phyloP scores from a whole-genome alignment of 148 eudicot species.

The Amaranthus hypochondriacus region DNA sequence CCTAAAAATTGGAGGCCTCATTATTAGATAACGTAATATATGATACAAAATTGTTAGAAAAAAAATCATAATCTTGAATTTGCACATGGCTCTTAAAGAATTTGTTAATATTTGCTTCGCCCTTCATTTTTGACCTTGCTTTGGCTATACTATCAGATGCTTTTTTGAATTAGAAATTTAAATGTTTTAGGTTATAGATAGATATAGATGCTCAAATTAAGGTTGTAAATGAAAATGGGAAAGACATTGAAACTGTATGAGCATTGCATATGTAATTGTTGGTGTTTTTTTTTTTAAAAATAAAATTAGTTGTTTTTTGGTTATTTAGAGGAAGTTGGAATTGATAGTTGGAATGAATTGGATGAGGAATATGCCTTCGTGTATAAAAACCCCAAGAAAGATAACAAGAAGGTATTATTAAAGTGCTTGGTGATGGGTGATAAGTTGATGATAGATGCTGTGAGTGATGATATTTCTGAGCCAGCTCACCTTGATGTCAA shows the following conservation, averaged over 20 bases:
- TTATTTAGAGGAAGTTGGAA: constrained; percentile 71
- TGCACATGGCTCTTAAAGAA: too few species aligned
- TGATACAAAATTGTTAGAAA: too few species aligned
- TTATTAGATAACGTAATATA: too few species aligned
- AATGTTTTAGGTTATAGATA: neutral
- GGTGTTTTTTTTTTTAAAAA: neutral
- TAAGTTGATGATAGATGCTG: constrained; percentile 62
- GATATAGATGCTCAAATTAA: too few species aligned
- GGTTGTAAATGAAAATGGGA: too few species aligned
- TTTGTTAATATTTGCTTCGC: too few species aligned
- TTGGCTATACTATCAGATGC: too few species aligned
- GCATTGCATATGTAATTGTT: neutral
- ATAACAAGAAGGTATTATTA: constrained; percentile 61
- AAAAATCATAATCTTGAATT: too few species aligned
- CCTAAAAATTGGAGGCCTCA: too few species aligned
- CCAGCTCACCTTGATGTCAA: constrained; percentile 66
- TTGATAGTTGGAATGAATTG: constrained; percentile 69
- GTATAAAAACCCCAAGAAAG: constrained; percentile 54
- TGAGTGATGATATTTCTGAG: constrained; percentile 45
- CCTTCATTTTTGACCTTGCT: too few species aligned
- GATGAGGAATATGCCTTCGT: constrained; percentile 71
- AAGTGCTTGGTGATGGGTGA: constrained; percentile 76
- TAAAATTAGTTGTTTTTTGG: constrained; percentile 3
- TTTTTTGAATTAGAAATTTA: too few species aligned
- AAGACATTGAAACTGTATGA: too few species aligned